These are phyloP conservation scores for Furcasterigmium sp. DNA, from an alignment of 2,329 filamentous ascomycete genomes.

Conservation along the genomic window DNA sequence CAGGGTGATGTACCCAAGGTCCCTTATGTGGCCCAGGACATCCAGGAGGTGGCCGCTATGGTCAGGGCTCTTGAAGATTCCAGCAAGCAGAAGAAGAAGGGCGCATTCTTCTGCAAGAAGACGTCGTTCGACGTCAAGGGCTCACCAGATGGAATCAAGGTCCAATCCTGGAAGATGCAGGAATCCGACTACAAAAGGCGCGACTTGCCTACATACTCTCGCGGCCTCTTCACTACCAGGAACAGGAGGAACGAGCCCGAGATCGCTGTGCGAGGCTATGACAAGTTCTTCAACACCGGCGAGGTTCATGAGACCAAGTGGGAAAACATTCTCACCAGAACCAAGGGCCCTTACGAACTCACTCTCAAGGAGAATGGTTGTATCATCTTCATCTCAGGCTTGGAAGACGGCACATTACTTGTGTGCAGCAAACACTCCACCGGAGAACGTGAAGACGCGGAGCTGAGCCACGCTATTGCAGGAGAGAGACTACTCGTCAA, in stretches of 20 bases:
- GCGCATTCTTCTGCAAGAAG: conserved; percentile 70
- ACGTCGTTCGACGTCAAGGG: conserved; percentile 64
- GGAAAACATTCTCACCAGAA: conserved; percentile 69
- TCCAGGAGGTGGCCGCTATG: conserved; percentile 60
- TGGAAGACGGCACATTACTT: conserved; percentile 82
- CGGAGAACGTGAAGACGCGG: conserved; percentile 65
- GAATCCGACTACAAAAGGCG: conserved; percentile 74
- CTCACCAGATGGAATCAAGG: conserved; percentile 58
- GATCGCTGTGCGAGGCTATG: conserved; percentile 86
- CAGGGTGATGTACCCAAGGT: conserved; percentile 30
- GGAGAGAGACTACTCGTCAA: conserved; percentile 78
- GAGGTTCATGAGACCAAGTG: conserved; percentile 82
- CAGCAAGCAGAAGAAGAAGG: conserved; percentile 51
- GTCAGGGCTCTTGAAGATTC: conserved; percentile 57
- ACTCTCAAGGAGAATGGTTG: conserved; percentile 99
- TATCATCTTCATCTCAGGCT: conserved; percentile 92
- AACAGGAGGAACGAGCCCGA: conserved; percentile 61
- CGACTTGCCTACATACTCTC: conserved; percentile 84
- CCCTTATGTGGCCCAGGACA: conserved; percentile 66
- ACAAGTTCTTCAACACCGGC: conserved; percentile 96
- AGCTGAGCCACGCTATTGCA: conserved; percentile 75
- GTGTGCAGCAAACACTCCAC: conserved; percentile 99
- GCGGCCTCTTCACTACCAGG: conserved; percentile 85
- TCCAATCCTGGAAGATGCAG: conserved; percentile 90
- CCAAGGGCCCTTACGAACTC: conserved; percentile 84